phyloP scores from a whole-genome alignment of 805 yeast species.

The Debaryomyces tyrocola region DNA sequence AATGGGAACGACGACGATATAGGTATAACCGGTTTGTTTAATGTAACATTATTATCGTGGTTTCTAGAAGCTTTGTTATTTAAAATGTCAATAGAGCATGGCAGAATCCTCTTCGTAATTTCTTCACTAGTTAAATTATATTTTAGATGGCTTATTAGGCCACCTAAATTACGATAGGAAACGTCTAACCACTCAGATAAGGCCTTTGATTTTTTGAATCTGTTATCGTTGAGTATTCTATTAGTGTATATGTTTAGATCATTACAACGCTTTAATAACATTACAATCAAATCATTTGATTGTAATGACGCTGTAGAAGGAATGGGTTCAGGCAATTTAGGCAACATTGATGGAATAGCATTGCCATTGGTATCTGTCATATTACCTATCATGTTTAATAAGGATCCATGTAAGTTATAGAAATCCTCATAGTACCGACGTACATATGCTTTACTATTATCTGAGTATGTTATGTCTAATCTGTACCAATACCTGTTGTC shows the following conservation, averaged over 20 bases:
- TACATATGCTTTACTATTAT: conserved; percentile 19
- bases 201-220: conserved; percentile 25
- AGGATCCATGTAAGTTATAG: conserved; percentile 27
- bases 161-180: conserved; percentile 27
- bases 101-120: conserved; percentile 16
- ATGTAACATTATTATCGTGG: no score
- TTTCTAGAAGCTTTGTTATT: background rate
- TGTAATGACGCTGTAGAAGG: conserved; percentile 11
- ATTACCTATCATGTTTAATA: conserved; percentile 8
- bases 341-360: conserved; percentile 17
- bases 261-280: conserved; percentile 18
- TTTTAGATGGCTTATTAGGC: conserved; percentile 20
- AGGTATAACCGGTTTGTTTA: background rate
- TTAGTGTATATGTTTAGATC: conserved; percentile 27
- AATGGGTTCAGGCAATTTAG: conserved; percentile 32
- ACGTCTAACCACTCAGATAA: conserved; percentile 31
- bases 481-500: conserved; percentile 33
- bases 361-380: background rate
- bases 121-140: conserved; percentile 17
- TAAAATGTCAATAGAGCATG: conserved; percentile 6
- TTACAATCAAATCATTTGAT: conserved; percentile 9
- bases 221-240: conserved; percentile 15
- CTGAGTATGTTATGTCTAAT: conserved; percentile 21
- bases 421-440: conserved; percentile 39
- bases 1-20: background rate